Base-by-base conservation (phyloP, 305 asterid genomes). In the Plantago coronopus region DNA sequence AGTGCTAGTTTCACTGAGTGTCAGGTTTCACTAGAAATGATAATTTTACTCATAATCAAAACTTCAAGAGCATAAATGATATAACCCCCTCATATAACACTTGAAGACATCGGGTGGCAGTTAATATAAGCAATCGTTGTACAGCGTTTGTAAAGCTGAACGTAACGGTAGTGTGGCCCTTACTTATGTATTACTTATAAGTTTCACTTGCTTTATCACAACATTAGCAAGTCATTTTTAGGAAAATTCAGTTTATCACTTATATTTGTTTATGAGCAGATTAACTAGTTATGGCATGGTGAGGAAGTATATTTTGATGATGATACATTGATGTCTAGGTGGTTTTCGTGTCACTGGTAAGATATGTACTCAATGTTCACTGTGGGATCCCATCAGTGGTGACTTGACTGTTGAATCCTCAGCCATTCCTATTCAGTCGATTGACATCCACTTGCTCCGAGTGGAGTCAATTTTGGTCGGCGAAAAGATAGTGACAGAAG, bases 381-480 rank as follows among this genome's bases (percentile, higher is more conserved):
- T 89, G 57, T 63, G 63, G 47, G 95, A 87, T 71, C 90, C 95
- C 66, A 67, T 89, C 53, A 49, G 66, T 48, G 97, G 97, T 29
- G 93, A 83, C 73, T 75, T 89, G 66, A 86, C 84, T 20, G 81
- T 89, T 61, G 95, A 89, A 67, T 67, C 91, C 65, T 89, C 95
- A 54, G 74, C 78, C 20, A 64, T 81, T 74, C 88, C 90, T 57
- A 78, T 89, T 67, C 76, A 66, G 68, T 87, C 95, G 68, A 83
- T 89, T 60, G 95, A 89, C 71, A 72, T 89, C 67, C 84, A 86
- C 78, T 73, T 89, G 74, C 71, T 86, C 43, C 75, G 94, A 23
- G 86, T 87, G 70, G 97, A 89, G 79, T 89, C 97, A 56, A 83
- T 89, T 71, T 78, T 89, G 85, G 62, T 76, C 57, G 97, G 95